Conservation (phyloP, 2,329 filamentous ascomycete species). For the Huntiella decipiens region DNA sequence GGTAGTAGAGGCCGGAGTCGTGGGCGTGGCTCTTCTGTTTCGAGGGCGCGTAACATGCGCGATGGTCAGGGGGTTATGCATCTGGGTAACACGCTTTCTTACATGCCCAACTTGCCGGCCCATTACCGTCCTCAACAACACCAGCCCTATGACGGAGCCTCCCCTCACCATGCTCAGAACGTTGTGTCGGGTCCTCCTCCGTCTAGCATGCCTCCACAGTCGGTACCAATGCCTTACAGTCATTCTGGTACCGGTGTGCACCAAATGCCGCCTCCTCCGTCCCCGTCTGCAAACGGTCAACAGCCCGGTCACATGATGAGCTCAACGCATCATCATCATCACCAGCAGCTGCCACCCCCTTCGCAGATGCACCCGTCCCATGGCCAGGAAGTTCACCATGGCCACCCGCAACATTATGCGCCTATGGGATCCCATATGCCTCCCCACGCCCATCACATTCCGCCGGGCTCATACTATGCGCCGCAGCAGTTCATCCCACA, state of each 20-base stretch:
- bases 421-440: not conserved
- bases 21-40: not conserved
- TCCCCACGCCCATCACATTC: conserved; percentile 1
- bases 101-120: conserved; percentile 9
- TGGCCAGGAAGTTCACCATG: not conserved
- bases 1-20: not conserved
- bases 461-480: not conserved
- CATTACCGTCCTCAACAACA: conserved; percentile 6
- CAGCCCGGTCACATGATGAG: not conserved
- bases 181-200: not conserved
- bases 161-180: not conserved
- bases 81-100: conserved; percentile 4
- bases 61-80: conserved; percentile 1
- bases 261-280: conserved; percentile 1
- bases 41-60: not conserved
- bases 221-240: not conserved
- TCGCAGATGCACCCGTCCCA: not conserved
- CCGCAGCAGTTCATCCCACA: conserved; percentile 8
- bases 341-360: not conserved
- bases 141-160: not conserved
- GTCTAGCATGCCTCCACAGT: not conserved
- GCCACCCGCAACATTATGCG: not conserved
- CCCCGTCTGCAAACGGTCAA: not conserved
- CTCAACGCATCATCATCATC: not conserved
- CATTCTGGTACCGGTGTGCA: not conserved